Conservation (phyloP, 495 filamentous ascomycete species). For the Lepraria neglecta region DNA sequence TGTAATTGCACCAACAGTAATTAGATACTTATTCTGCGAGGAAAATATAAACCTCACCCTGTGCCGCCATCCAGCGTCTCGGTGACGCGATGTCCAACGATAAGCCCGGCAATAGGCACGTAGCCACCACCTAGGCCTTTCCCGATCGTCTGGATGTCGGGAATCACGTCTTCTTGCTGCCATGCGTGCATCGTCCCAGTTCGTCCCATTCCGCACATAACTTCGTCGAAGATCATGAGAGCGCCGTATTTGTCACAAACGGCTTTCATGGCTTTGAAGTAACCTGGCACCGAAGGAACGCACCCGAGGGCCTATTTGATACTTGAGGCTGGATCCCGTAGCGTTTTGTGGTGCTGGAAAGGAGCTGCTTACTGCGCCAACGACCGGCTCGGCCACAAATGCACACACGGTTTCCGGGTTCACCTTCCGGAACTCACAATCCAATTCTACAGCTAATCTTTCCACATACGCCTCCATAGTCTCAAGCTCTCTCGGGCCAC, state of each 20-base stretch:
- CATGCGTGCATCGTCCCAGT: constrained; percentile 62
- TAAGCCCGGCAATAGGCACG: constrained; percentile 53
- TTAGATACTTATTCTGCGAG: no score
- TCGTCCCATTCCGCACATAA: constrained; percentile 74
- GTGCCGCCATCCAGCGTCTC: constrained; percentile 49
- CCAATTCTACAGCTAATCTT: constrained; percentile 50
- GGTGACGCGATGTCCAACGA: constrained; percentile 49
- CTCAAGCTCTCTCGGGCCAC: constrained; percentile 41
- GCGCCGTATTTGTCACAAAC: constrained; percentile 61
- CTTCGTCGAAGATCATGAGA: constrained; percentile 66
- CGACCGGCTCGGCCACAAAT: constrained; percentile 66
- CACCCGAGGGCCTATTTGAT: constrained; percentile 43
- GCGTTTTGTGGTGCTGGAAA: no score
- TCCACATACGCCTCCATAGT: constrained; percentile 38
- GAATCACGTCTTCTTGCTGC: constrained; percentile 55
- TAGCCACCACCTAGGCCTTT: constrained; percentile 64
- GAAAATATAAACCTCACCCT: constrained; percentile 28
- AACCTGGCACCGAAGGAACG: constrained; percentile 56
- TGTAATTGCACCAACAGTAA: no score
- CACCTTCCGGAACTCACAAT: constrained; percentile 60
- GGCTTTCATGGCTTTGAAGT: constrained; percentile 55
- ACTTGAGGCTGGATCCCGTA: no score
- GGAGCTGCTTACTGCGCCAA: constrained; percentile 38
- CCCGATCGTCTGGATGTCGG: constrained; percentile 61
- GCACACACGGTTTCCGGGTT: constrained; percentile 68